Evolutionary conservation across 768 basidiomycete genomes (phyloP).

Genomic region (Auricularia cornea): DNA sequence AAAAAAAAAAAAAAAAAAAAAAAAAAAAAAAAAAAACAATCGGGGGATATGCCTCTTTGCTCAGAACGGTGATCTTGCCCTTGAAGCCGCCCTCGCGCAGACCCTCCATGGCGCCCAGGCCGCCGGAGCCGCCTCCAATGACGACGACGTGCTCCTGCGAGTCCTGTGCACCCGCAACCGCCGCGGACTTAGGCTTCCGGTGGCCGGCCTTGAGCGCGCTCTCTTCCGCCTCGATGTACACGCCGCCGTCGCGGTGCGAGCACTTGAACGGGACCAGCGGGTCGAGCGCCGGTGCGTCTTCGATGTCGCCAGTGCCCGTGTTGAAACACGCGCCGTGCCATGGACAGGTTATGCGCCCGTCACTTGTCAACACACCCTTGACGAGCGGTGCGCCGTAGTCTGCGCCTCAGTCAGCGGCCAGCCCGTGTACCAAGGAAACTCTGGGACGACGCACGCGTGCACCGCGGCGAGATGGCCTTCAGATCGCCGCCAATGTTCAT

Average conservation of each 20-base stretch:
- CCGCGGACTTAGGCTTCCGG: slow-evolving; percentile 51
- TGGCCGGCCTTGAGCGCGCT: slow-evolving; percentile 49
- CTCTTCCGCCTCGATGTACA: slow-evolving; percentile 65
- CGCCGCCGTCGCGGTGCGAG: slow-evolving; percentile 58
- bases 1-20: no score
- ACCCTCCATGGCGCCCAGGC: slow-evolving; percentile 70
- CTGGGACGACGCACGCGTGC: background rate
- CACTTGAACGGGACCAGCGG: slow-evolving; percentile 74
- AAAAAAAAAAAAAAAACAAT: no score
- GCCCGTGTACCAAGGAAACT: no score
- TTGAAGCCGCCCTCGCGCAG: slow-evolving; percentile 60
- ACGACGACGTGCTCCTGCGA: slow-evolving; percentile 61
- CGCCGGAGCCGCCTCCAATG: slow-evolving; percentile 78
- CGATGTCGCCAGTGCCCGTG: slow-evolving; percentile 76
- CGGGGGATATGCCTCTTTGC: slow-evolving; percentile 68
- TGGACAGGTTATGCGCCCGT: slow-evolving; percentile 66
- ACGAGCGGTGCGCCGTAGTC: slow-evolving; percentile 77
- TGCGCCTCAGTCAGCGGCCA: no score
- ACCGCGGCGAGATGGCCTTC: background rate
- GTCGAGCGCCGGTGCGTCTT: slow-evolving; percentile 82
- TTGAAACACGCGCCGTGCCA: slow-evolving; percentile 90
- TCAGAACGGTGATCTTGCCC: slow-evolving; percentile 68
- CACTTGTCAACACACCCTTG: slow-evolving; percentile 60
- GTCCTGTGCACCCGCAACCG: slow-evolving; percentile 36
- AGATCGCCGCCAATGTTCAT: background rate